Evolutionary conservation across 768 basidiomycete species (phyloP).

Genomic region (Boletus subparvulus): DNA sequence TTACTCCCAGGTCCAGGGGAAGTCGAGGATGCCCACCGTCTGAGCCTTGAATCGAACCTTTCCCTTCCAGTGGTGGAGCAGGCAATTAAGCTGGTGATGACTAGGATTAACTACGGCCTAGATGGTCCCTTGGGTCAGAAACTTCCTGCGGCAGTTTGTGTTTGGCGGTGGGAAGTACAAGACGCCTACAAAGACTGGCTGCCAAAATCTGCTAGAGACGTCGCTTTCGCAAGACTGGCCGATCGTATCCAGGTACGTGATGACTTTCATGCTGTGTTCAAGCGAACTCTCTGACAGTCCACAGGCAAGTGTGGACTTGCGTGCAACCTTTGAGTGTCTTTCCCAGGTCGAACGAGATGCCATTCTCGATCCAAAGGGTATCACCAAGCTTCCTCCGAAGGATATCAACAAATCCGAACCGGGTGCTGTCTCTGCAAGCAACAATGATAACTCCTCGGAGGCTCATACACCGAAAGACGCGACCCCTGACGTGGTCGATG

Average conservation of each 20-base stretch:
- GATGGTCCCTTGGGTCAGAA: conserved; percentile 51
- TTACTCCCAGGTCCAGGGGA: conserved; percentile 66
- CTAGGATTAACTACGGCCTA: conserved; percentile 80
- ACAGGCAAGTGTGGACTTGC: conserved; percentile 62
- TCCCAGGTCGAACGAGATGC: conserved; percentile 54
- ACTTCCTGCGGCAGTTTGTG: conserved; percentile 59
- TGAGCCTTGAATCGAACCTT: conserved; percentile 40
- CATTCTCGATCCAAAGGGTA: conserved; percentile 54
- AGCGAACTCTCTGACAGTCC: background rate
- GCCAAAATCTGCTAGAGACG: conserved; percentile 64
- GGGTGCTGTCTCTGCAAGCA: conserved; percentile 1
- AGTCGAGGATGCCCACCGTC: conserved; percentile 39
- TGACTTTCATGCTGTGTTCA: background rate
- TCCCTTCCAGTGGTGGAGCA: conserved; percentile 54
- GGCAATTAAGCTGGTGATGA: conserved; percentile 61
- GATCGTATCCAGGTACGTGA: conserved; percentile 65
- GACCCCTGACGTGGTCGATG: conserved; percentile 38
- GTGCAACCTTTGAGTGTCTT: conserved; percentile 53
- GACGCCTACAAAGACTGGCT: conserved; percentile 58
- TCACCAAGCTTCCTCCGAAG: conserved; percentile 34
- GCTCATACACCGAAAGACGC: conserved; percentile 31
- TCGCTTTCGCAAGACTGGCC: conserved; percentile 53
- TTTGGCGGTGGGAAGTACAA: conserved; percentile 89
- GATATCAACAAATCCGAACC: conserved; percentile 29
- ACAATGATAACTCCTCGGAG: background rate